Conservation (phyloP, 495 filamentous ascomycete genomes). For the Pseudotulostoma volvatum region DNA sequence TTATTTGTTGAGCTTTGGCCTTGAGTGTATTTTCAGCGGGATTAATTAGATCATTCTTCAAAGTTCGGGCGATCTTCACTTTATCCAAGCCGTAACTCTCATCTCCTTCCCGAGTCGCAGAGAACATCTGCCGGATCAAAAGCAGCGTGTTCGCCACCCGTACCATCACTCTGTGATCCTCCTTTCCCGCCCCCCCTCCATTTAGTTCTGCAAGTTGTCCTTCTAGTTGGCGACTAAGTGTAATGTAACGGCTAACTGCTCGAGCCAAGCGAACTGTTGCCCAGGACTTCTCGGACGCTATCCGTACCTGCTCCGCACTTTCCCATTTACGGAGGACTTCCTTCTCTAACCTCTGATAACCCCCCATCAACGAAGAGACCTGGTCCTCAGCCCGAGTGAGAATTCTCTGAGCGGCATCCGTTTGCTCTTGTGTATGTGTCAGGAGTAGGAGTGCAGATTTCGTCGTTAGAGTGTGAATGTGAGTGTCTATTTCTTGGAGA, state of each 20-base stretch:
- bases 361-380: constrained; percentile 60
- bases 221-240: constrained; percentile 74
- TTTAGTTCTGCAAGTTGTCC: constrained; percentile 52
- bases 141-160: constrained; percentile 63
- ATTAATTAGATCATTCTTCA: constrained; percentile 47
- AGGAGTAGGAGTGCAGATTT: constrained; percentile 73
- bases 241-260: constrained; percentile 56
- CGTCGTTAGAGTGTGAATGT: constrained; percentile 80
- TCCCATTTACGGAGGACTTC: constrained; percentile 72
- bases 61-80: constrained; percentile 48
- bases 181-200: constrained; percentile 35
- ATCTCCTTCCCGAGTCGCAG: constrained; percentile 41
- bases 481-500: constrained; percentile 89
- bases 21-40: constrained; percentile 56
- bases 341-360: constrained; percentile 64
- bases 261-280: constrained; percentile 62
- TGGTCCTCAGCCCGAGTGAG: constrained; percentile 58
- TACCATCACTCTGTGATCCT: constrained; percentile 63
- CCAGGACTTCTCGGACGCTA: constrained; percentile 58
- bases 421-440: constrained; percentile 55
- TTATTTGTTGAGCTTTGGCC: constrained; percentile 57
- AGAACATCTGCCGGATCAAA: constrained; percentile 54
- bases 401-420: constrained; percentile 48
- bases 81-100: constrained; percentile 62
- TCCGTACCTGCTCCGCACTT: constrained; percentile 59